Base-by-base conservation (phyloP, 352 stramenopile species). In the Phytophthora capsici region DNA sequence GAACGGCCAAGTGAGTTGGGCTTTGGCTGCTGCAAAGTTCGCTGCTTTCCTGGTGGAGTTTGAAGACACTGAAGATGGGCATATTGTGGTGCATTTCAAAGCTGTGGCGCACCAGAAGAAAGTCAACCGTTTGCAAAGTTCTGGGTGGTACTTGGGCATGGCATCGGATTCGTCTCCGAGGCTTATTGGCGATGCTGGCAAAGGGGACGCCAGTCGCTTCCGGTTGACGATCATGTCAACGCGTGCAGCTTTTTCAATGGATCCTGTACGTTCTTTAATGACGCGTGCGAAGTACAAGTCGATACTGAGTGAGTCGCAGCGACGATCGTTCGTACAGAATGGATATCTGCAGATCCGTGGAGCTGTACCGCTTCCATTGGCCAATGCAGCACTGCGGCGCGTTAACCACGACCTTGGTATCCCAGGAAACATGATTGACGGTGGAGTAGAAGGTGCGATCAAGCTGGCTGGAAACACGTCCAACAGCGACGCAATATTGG, bases 361-460 rank as follows among this genome's bases (percentile, higher is more conserved):
- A 12, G 84, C 76, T 7, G 84, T 94, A 20, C 71, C 82, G 1
- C 56, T 91, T 20, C 49, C 55, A 10, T 64, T 94, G 34, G 69
- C 84, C 1, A 86, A 92, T 41, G 69, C 77, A 1, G 82, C 71
- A 13, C 52, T 89, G 54, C 71, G 76, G 9, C 82, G 77, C 44
- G 90, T 93, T 60, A 93, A 93, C 46, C 84, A 94, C 53, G 83
- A 94, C 30, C 71, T 94, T 4, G 82, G 84, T 3, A 74, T 88
- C 16, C 81, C 84, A 19, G 80, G 83, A 3, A 74, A 72, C 23
- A 90, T 92, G 77, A 80, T 92, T 8, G 72, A 91, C 41, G 83
- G 86, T 41, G 86, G 86, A 19, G 86, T 93, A 20, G 86, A 91
- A 73, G 82, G 82, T 19, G 70, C 68, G 17, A 79, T 82, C 16